These are phyloP conservation scores for Endocarpon pusillum DNA, from an alignment of 495 filamentous ascomycete genomes.

Conservation along the genomic window DNA sequence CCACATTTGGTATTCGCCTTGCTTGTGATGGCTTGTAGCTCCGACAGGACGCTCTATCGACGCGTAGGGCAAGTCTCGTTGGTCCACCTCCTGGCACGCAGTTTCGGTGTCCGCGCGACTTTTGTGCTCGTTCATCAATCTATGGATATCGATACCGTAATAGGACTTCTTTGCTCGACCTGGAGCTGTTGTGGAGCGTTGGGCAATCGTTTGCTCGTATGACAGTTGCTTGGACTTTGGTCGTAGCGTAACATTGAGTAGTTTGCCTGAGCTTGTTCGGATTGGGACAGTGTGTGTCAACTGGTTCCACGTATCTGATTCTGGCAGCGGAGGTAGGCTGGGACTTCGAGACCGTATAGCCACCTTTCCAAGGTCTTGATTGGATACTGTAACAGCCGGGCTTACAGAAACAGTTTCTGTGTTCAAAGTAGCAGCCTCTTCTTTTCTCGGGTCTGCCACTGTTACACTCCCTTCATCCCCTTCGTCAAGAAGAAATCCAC, in stretches of 20 bases:
- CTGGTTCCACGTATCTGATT: too few species aligned
- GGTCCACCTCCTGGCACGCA: conserved; percentile 7
- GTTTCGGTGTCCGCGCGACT: conserved; percentile 26
- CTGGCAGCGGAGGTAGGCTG: too few species aligned
- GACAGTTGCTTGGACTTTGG: conserved; percentile 29
- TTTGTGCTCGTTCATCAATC: conserved; percentile 53
- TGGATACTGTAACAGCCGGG: too few species aligned
- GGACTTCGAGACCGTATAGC: too few species aligned
- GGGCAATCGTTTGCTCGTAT: conserved; percentile 52
- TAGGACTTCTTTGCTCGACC: conserved; percentile 66
- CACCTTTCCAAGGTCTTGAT: too few species aligned
- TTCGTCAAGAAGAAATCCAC: conserved; percentile 28
- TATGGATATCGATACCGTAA: conserved; percentile 83
- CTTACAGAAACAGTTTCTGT: too few species aligned
- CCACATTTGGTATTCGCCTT: conserved; percentile 48
- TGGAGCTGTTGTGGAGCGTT: conserved; percentile 46
- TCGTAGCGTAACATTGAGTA: conserved; percentile 35
- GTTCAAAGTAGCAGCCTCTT: neutral
- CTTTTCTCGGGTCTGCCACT: conserved; percentile 1
- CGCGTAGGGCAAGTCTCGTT: conserved; percentile 11
- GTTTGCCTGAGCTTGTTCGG: conserved; percentile 49
- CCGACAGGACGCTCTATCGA: conserved; percentile 25
- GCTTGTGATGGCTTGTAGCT: conserved; percentile 15
- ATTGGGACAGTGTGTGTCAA: too few species aligned
- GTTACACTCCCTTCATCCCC: conserved; percentile 19